Evolutionary conservation across 2,329 filamentous ascomycete genomes (phyloP), one percentile per base, ranked within the genome.

Genomic region (Fusarium odoratissimum): DNA sequence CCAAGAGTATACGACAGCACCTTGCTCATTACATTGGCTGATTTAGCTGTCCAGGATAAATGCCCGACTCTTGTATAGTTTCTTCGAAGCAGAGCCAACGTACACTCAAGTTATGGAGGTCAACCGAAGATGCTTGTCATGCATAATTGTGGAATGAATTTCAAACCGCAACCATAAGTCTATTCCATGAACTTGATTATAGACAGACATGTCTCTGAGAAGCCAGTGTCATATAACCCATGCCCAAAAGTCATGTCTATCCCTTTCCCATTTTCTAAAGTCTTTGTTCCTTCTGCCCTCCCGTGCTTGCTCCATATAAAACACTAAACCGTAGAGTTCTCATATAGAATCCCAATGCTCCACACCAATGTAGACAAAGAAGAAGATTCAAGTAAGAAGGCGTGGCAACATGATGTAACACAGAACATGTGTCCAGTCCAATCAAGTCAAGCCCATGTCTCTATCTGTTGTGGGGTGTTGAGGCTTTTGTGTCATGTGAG

Each of bases 191-290:
- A 38, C n/a, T 41, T 45, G 30, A 51, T 52, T 40, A 52, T 37
- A 40, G 44, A 58, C 19, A 48, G 35, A 31, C 48, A 41, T 55
- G 31, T 35, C 31, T 28, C 35, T 62, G 23, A 40, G 16, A 31
- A 67, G 33, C 35, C 37, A 60, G 59, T 38, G 48, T 25, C 52
- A 33, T 57, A 23, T 63, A 63, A 30, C 23, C 54, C 41, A 51
- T 56, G 21, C 35, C 48, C 33, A 56, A 67, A 35, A 37, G 30
- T 30, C 54, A 57, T 45, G 55, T 71, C 58, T 73, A 71, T 71
- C 35, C 42, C 17, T 37, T 37, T 41, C 42, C 38, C 19, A 30
- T 57, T 58, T 55, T 49, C 38, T 64, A 35, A 31, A 48, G 19
- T 16, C 28, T 35, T 37, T 55, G 28, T n/a, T 19, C 19, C 11